phyloP scores from a whole-genome alignment of 148 eudicot species.

The Rhododendron griersonianum region DNA sequence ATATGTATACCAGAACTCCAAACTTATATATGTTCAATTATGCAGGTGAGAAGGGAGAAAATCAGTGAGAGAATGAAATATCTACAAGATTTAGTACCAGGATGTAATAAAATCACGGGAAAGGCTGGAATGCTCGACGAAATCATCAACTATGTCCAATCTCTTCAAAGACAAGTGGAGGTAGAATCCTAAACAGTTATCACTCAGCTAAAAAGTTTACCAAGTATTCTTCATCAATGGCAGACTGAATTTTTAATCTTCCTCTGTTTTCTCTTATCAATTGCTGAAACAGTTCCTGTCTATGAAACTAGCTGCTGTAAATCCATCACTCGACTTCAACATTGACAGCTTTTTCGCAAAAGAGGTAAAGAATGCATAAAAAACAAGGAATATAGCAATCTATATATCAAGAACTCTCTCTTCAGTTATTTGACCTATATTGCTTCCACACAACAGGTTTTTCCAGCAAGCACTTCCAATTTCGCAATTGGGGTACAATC shows the following conservation, averaged over 20 bases:
- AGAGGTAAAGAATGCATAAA: constrained; percentile 48
- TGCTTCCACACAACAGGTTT: constrained; percentile 35
- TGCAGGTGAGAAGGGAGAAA: constrained; percentile 88
- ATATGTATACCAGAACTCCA: no score
- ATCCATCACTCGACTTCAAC: constrained; percentile 71
- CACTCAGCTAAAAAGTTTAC: neutral
- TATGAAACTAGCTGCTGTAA: constrained; percentile 83
- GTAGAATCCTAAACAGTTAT: constrained; percentile 27
- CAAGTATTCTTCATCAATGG: neutral
- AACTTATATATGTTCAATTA: neutral
- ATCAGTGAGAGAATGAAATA: constrained; percentile 95
- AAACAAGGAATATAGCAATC: neutral
- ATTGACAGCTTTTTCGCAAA: constrained; percentile 57
- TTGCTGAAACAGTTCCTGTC: constrained; percentile 68
- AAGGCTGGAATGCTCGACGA: constrained; percentile 99
- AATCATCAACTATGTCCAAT: constrained; percentile 93
- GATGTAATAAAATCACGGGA: constrained; percentile 90
- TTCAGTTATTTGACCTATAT: neutral
- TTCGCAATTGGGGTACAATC: constrained; percentile 46
- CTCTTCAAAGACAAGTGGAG: constrained; percentile 99
- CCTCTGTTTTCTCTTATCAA: neutral
- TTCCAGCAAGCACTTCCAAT: constrained; percentile 51
- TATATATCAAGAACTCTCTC: neutral
- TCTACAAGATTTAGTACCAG: constrained; percentile 93
- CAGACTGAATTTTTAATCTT: neutral